A percentile compares a stretch with the other conserved stretches of the same genome.
Evolutionary conservation across 2,329 filamentous ascomycete genomes (phyloP).

Genomic region (Fusarium penzigii): DNA sequence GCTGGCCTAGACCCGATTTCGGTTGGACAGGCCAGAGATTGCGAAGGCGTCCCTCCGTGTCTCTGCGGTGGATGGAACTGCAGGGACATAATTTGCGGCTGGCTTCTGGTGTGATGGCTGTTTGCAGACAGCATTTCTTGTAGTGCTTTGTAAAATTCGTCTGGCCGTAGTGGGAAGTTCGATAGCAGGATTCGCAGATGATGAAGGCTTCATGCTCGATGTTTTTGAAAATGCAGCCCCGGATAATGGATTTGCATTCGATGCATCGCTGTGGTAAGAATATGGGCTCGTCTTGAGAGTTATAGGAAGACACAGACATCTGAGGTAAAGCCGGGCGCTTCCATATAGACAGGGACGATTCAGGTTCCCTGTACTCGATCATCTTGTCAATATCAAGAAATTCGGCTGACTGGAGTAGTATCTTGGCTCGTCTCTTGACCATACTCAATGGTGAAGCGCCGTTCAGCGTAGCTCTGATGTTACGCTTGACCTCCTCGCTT

Average conservation of each 20-base stretch:
- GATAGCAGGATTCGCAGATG: slow-evolving; percentile 39
- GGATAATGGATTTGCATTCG: slow-evolving; percentile 15
- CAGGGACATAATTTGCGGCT: slow-evolving; percentile 32
- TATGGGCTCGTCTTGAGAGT: slow-evolving; percentile 9
- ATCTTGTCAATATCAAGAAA: slow-evolving; percentile 42
- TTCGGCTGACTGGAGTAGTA: slow-evolving; percentile 34
- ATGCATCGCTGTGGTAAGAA: slow-evolving; percentile 23
- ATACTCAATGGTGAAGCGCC: slow-evolving; percentile 2
- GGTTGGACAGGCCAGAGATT: slow-evolving; percentile 22
- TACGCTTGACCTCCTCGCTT: slow-evolving; percentile 12
- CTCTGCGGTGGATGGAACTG: slow-evolving; percentile 15
- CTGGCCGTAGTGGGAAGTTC: slow-evolving; percentile 29
- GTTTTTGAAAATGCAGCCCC: slow-evolving; percentile 30
- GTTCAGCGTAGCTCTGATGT: slow-evolving; percentile 10
- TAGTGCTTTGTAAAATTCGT: slow-evolving; percentile 32
- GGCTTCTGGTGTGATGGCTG: slow-evolving; percentile 24
- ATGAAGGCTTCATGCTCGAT: neutral
- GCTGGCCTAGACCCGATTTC: neutral
- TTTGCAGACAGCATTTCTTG: slow-evolving; percentile 34
- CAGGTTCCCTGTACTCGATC: slow-evolving; percentile 34
- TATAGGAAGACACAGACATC: slow-evolving; percentile 18
- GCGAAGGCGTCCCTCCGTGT: slow-evolving; percentile 13
- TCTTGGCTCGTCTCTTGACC: slow-evolving; percentile 25
- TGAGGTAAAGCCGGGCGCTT: slow-evolving; percentile 28
- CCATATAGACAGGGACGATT: slow-evolving; percentile 24